Evolutionary conservation across 306 rosid genomes (phyloP), one percentile per base, ranked within the genome.

Genomic region (Hylodesmum podocarpum): DNA sequence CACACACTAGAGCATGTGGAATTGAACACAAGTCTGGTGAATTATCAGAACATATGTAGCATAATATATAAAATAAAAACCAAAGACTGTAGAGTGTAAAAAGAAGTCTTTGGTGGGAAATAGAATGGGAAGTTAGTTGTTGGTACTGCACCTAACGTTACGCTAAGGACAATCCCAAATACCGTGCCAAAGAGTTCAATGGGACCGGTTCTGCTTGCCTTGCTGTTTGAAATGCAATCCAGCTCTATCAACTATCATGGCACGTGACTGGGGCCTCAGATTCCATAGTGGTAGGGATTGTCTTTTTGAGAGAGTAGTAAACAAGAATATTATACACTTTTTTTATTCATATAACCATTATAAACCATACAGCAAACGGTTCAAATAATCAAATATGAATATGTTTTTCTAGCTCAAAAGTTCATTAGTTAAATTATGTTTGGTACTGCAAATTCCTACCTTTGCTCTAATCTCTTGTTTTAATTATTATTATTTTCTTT

Each of bases 231-330:
- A 61, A 72, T 69, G 78, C 72, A 69, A 22, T 67, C 66, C 80
- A 70, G 68, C 81, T 50, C 81, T 62, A 44, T 36, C 47, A 61
- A 33, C 69, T 63, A 63, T 37, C 80, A 64, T 61, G 64, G 54
- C 89, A 84, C 86, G 87, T 87, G 91, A 75, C 81, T 82, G 84
- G 86, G 82, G 70, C 84, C 89, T 78, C 15, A 44, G 10, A 8
- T 24, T 39, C 24, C n/a, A 53, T 28, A 61, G 15, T 71, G 57
- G 71, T 71, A 37, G 36, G 70, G 14, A 25, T 64, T 72, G 6
- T 43, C 40, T 9, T 9, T 74, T 18, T 0, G 33, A 31, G n/a
- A 41, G 46, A 68, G 50, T 18, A 49, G 3, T 22, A n/a, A 25
- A 28, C 8, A 29, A 61, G 5, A 43, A 40, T 75, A 36, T 37